phyloP scores from a whole-genome alignment of 2,329 filamentous ascomycete species.

The Monosporascus sp. region DNA sequence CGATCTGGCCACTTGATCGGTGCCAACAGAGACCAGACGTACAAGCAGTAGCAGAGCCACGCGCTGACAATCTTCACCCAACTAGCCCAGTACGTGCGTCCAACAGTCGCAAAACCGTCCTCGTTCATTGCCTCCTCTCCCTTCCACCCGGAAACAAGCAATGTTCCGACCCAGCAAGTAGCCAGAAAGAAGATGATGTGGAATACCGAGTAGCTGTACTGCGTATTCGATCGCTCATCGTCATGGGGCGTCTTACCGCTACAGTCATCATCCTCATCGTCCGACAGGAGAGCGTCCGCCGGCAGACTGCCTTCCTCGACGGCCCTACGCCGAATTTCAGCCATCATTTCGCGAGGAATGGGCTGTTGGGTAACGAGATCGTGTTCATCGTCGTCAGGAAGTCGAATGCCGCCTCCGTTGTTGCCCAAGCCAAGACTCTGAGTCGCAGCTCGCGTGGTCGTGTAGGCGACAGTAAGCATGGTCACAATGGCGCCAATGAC shows the following conservation, averaged over 20 bases:
- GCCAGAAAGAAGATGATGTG: conserved; percentile 97
- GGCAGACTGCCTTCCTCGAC: conserved; percentile 90
- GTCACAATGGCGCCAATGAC: conserved; percentile 92
- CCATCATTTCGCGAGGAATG: conserved; percentile 81
- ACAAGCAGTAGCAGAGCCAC: conserved; percentile 94
- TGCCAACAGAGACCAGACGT: conserved; percentile 86
- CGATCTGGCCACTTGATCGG: conserved; percentile 81
- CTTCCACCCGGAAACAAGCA: conserved; percentile 53
- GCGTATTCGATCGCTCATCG: conserved; percentile 82
- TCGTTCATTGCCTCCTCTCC: conserved; percentile 6
- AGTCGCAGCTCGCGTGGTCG: conserved; percentile 91
- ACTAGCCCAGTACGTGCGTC: conserved; percentile 91
- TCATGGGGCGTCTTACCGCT: conserved; percentile 64
- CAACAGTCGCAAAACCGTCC: conserved; percentile 78
- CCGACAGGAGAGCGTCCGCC: conserved; percentile 78
- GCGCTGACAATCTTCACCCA: conserved; percentile 99
- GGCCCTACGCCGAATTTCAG: conserved; percentile 82
- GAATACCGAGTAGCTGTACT: conserved; percentile 96
- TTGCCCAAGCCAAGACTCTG: conserved; percentile 74
- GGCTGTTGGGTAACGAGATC: conserved; percentile 85
- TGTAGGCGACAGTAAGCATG: conserved; percentile 95
- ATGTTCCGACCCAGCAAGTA: conserved; percentile 90
- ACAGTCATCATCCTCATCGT: conserved; percentile 61
- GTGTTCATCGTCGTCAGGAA: conserved; percentile 72
- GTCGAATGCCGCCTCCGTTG: conserved; percentile 52